Evolutionary conservation across 208 protist genomes (phyloP), one percentile per base, ranked within the genome.

Genomic region (Strigomonas galati): DNA sequence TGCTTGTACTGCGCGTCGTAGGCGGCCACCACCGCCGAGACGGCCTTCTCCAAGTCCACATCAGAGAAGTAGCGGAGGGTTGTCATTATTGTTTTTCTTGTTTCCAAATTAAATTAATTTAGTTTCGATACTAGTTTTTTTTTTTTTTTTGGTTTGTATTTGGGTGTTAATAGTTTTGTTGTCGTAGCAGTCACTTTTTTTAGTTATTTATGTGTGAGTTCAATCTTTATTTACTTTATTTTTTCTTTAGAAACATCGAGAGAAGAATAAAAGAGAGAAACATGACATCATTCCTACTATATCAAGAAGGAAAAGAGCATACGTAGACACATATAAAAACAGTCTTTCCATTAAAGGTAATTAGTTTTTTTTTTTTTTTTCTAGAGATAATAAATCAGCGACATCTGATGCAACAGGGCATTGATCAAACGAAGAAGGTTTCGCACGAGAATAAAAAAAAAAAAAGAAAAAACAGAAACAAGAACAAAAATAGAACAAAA

Each of bases 191-290:
- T n/a, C 53, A 32, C 9, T 23, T 24, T 12, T 51, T 35, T 73
- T 66, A n/a, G n/a, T 73, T 40, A 4, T 27, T 73, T 55, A 15
- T 49, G n/a, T n/a, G n/a, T n/a, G n/a, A n/a, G 14, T 65, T 53
- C 46, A n/a, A 14, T 44, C 46, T 43, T 56, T 14, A 27, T 37
- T 65, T 14, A 4, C 55, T 26, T 56, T 32, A 30, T 12, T 62
- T 49, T 26, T 49, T 46, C 53, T 12, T 10, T 43, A 30, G n/a
- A n/a, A n/a, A n/a, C n/a, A 53, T 30, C 14, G 23, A 56, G 62
- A 52, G 9, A 52, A 55, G 14, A 51, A 37, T 21, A 12, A 40
- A 68, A 71, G 19, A 62, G 31, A 35, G 59, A 24, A 71, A 76
- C 15, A 62, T 59, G 21, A 70, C 65, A 44, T 1, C 59, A 4